A percentile compares a stretch with the other conserved stretches of the same genome.
Conservation (phyloP, 75 land plant genomes). For the Selaginella moellendorffii region DNA sequence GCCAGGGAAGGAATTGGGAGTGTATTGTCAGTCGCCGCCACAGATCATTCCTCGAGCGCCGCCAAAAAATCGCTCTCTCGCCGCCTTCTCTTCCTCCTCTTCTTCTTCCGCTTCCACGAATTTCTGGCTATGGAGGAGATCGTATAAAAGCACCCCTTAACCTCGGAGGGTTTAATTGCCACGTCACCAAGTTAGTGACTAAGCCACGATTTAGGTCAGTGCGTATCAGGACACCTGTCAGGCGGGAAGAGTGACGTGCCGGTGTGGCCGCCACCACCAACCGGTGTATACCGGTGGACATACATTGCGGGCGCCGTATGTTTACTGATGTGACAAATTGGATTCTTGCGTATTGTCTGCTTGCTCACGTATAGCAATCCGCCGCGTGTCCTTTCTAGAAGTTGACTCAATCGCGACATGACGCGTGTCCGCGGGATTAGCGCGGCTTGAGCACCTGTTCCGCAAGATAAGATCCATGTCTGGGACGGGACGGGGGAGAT, state of each 20-base stretch:
- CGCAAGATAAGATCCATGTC: not conserved
- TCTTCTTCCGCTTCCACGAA: too few relatives aligned
- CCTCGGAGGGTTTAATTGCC: not conserved
- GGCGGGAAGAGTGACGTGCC: not conserved
- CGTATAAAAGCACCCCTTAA: not conserved
- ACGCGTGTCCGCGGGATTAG: not conserved
- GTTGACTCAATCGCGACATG: not conserved
- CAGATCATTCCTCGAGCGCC: not conserved
- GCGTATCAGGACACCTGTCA: not conserved
- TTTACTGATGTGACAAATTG: not conserved
- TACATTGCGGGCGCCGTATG: not conserved
- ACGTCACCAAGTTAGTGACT: not conserved
- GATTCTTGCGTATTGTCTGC: not conserved
- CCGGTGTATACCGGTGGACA: not conserved
- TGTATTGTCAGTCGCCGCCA: not conserved
- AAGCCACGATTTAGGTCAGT: not conserved
- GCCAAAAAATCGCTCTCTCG: too few relatives aligned
- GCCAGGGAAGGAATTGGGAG: not conserved
- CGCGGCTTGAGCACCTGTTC: not conserved
- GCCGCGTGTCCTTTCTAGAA: not conserved
- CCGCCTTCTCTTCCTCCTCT: not conserved
- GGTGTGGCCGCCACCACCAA: not conserved
- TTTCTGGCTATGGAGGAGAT: not conserved
- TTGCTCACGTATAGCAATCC: too few relatives aligned
- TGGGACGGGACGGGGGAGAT: not conserved